A percentile compares a stretch with the other conserved stretches of the same genome.
phyloP scores from a whole-genome alignment of 1,284 basidiomycete species.

The Rhodofomes roseus region DNA sequence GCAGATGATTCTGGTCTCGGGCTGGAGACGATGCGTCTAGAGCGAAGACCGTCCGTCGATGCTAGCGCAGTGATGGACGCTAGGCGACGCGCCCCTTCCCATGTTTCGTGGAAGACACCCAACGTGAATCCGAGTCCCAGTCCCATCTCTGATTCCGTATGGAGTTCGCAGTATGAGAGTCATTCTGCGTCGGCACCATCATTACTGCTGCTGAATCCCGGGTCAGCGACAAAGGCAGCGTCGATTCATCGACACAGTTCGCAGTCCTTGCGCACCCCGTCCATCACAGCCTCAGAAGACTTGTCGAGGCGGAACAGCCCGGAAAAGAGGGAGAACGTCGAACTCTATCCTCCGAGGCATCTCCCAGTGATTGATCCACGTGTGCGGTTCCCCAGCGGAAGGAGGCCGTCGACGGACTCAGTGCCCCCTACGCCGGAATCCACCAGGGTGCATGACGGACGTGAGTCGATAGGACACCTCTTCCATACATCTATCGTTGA shows the following conservation, averaged over 20 bases:
- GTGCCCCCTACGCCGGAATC: slow-evolving; percentile 30
- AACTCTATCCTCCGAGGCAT: slow-evolving; percentile 16
- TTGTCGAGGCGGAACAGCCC: slow-evolving; percentile 16
- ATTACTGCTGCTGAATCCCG: slow-evolving; percentile 11
- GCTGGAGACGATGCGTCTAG: slow-evolving; percentile 14
- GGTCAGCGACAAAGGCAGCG: slow-evolving; percentile 8
- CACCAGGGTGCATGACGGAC: slow-evolving; percentile 17
- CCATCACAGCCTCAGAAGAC: slow-evolving; percentile 18
- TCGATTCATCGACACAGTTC: slow-evolving; percentile 21
- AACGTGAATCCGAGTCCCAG: slow-evolving; percentile 13
- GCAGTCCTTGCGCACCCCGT: slow-evolving; percentile 19
- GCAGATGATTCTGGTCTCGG: slow-evolving; percentile 4
- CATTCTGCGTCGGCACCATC: slow-evolving; percentile 21
- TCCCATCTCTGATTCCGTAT: slow-evolving; percentile 12
- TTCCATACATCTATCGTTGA: background rate
- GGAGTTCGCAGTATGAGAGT: slow-evolving; percentile 15
- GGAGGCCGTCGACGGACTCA: slow-evolving; percentile 24
- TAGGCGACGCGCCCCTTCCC: slow-evolving; percentile 18
- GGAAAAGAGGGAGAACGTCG: background rate
- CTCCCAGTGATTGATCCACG: slow-evolving; percentile 27
- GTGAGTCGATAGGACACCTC: slow-evolving; percentile 3
- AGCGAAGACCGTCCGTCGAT: slow-evolving; percentile 17
- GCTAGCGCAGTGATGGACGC: slow-evolving; percentile 13
- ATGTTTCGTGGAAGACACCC: slow-evolving; percentile 25
- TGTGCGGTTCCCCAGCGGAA: slow-evolving; percentile 17